Conservation (phyloP, 2,329 filamentous ascomycete species). For the Penicillium fuscoglaucum region DNA sequence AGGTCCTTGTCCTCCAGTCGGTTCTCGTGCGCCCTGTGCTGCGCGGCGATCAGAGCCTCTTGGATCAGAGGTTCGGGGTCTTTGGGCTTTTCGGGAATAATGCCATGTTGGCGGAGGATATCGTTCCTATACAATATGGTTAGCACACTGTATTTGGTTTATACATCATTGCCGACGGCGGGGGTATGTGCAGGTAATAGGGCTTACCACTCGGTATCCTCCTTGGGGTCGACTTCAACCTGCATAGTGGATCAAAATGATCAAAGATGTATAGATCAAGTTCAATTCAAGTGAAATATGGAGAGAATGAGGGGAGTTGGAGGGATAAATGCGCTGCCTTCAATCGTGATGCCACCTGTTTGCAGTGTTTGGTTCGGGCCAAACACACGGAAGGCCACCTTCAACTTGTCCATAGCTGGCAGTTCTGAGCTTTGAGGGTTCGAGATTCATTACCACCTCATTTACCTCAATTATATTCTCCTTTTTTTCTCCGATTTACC, state of each 20-base stretch:
- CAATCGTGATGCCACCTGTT: conserved; percentile 38
- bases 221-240: conserved; percentile 92
- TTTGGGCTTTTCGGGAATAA: conserved; percentile 96
- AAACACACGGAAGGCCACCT: conserved; percentile 44
- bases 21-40: conserved; percentile 84
- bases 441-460: conserved; percentile 18
- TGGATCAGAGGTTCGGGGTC: conserved; percentile 95
- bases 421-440: conserved; percentile 24
- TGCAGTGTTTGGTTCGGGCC: conserved; percentile 39
- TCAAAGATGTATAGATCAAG: not conserved
- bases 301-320: conserved; percentile 3
- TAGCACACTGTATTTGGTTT: conserved; percentile 14
- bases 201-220: conserved; percentile 90
- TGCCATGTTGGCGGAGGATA: conserved; percentile 91
- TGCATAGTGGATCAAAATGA: conserved; percentile 47
- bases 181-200: conserved; percentile 15
- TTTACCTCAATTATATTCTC: conserved; percentile 13
- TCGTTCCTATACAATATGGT: conserved; percentile 71
- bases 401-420: conserved; percentile 29
- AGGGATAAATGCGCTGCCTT: conserved; percentile 12
- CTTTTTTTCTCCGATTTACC: not conserved
- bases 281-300: conserved; percentile 5
- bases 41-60: conserved; percentile 84
- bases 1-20: conserved; percentile 90
- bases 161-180: conserved; percentile 13